Conservation (phyloP, 495 filamentous ascomycete genomes). For the Lasiosphaeria ovina region DNA sequence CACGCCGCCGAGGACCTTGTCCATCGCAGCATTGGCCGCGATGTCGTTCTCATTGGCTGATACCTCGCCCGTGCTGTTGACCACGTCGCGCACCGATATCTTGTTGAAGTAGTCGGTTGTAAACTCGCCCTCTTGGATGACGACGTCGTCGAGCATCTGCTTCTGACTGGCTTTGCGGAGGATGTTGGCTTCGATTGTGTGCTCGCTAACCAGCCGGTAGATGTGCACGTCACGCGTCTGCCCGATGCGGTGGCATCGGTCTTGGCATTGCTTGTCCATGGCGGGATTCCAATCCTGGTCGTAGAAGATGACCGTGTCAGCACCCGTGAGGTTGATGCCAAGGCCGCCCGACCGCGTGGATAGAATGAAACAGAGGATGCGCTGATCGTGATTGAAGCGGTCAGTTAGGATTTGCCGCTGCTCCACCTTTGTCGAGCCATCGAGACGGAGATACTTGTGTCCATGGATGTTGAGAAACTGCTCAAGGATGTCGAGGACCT, state of each 20-base stretch:
- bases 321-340: constrained; percentile 94
- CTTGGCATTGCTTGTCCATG: constrained; percentile 99
- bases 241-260: constrained; percentile 95
- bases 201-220: constrained; percentile 93
- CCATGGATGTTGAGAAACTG: constrained; percentile 98
- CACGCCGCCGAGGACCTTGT: constrained; percentile 69
- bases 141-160: constrained; percentile 93
- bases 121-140: constrained; percentile 98
- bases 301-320: constrained; percentile 99
- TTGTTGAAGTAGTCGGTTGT: constrained; percentile 97
- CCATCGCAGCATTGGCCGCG: constrained; percentile 77
- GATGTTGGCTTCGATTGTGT: constrained; percentile 98
- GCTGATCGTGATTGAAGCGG: constrained; percentile 91
- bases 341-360: constrained; percentile 92
- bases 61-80: constrained; percentile 58
- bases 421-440: constrained; percentile 92
- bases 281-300: constrained; percentile 99
- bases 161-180: constrained; percentile 95
- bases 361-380: constrained; percentile 92
- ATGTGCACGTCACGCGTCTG: constrained; percentile 98
- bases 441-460: constrained; percentile 86
- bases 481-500: constrained; percentile 95
- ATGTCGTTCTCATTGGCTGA: constrained; percentile 58
- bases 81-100: constrained; percentile 66
- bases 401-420: constrained; percentile 94